Percentiles rank a stretch among this genome's conserved stretches.
Evolutionary conservation across 208 protist species (phyloP).

Genomic region (Angomonas ambiguus): DNA sequence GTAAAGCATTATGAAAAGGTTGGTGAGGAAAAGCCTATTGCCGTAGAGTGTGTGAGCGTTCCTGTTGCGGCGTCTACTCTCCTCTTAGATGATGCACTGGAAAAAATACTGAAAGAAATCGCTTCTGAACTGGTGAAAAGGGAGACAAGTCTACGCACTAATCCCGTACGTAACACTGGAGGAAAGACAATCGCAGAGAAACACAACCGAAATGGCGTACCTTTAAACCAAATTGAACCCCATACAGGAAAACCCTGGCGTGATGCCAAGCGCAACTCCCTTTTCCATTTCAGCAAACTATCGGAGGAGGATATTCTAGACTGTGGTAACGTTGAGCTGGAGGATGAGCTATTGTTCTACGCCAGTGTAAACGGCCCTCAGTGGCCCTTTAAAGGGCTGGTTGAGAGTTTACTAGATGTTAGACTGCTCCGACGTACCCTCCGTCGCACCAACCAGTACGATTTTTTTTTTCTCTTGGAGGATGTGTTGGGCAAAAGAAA

Average conservation of each 20-base stretch:
- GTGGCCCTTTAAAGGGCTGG: slow-evolving; percentile 54
- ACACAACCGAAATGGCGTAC: slow-evolving; percentile 2
- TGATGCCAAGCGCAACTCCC: background rate
- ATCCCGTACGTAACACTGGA: too few relatives aligned
- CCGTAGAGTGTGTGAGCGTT: slow-evolving; percentile 52
- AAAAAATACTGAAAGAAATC: slow-evolving; percentile 59
- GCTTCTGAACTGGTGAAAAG: slow-evolving; percentile 55
- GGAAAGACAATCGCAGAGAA: slow-evolving; percentile 20
- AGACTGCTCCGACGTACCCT: slow-evolving; percentile 55
- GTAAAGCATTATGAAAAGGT: slow-evolving; percentile 75
- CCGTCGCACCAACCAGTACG: slow-evolving; percentile 34
- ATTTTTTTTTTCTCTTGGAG: slow-evolving; percentile 59
- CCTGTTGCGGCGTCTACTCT: slow-evolving; percentile 21
- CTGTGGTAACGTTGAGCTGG: slow-evolving; percentile 40
- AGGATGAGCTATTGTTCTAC: slow-evolving; percentile 47
- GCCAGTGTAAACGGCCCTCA: slow-evolving; percentile 38
- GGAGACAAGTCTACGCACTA: too few relatives aligned
- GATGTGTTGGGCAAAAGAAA: slow-evolving; percentile 31
- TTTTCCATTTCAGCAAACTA: background rate
- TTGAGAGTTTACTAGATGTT: slow-evolving; percentile 75
- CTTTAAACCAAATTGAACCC: too few relatives aligned
- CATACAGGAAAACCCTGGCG: background rate
- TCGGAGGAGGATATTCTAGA: slow-evolving; percentile 28
- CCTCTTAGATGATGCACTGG: slow-evolving; percentile 50
- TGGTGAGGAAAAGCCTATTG: slow-evolving; percentile 27